Evolutionary conservation across 75 land plant species (phyloP), one percentile per base, ranked within the genome.

Genomic region (Adiantum capillusveneris): DNA sequence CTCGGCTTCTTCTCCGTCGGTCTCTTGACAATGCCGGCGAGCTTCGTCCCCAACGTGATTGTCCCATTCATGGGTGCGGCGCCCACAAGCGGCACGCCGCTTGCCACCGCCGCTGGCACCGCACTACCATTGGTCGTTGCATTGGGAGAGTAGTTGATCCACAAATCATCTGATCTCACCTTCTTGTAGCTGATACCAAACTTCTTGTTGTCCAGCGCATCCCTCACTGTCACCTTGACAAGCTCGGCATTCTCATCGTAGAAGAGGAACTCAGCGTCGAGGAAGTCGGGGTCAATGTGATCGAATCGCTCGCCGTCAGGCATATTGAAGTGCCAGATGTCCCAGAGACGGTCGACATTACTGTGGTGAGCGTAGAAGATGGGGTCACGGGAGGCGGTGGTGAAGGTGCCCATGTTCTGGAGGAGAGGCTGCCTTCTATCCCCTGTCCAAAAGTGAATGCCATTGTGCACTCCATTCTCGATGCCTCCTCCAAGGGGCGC

Each of bases 391-490:
- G n/a, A n/a, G n/a, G n/a, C n/a, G n/a, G n/a, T n/a, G n/a, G n/a
- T n/a, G n/a, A n/a, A n/a, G n/a, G 41, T 43, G n/a, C 67, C 74
- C 46, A 28, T 62, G 29, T 58, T 18, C 6, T 16, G 18, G 21
- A 59, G 68, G 3, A 31, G 64, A 42, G 24, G 41, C 21, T 59
- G 63, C 0, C 31, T 2, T 19, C 20, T 53, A 6, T 59, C 37
- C 1, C 89, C 82, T 17, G 59, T 45, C 90, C 84, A 80, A 1
- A 60, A 13, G 51, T n/a, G n/a, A n/a, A n/a, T n/a, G n/a, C n/a
- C n/a, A n/a, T n/a, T n/a, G n/a, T n/a, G n/a, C n/a, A n/a, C 82
- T 86, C 29, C 13, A 39, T 39, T 39, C 42, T 39, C 42, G 42
- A 39, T 39, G 42, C 42, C 13, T 7, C 42, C 42, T 39, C 42